Evolutionary conservation across 2,329 filamentous ascomycete genomes (phyloP), one percentile per base, ranked within the genome.

Genomic region (Sphaerostilbella broomeana): DNA sequence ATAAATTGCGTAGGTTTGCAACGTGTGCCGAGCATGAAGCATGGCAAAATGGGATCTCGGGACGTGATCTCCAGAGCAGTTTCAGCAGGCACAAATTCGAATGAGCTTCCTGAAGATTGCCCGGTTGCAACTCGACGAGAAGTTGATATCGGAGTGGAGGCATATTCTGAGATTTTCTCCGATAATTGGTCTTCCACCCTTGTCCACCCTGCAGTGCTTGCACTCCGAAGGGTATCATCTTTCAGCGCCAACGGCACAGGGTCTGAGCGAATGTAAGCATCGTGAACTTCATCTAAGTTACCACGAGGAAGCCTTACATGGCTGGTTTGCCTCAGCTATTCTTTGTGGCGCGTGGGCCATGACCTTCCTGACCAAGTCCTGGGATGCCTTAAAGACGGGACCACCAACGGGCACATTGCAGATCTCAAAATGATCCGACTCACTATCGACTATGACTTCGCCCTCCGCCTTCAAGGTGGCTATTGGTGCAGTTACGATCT

Each of bases 1-100:
- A 35, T 3, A 13, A 35, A 35, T 5, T 25, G 32, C 7, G 20
- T 4, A 6, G 3, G 12, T 6, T 21, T 16, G 2, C 15, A 13
- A 3, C 20, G 18, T 13, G 32, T 19, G 4, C 32, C 6, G 16
- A 35, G 20, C 32, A 35, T 35, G 5, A 35, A 35, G 12, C 32
- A 35, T 21, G 32, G 32, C 12, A 35, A 20, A 25, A 35, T 24
- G 7, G 32, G 32, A 12, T 25, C 20, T 35, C 20, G 20, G 20
- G 16, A n/a, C 7, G 20, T 25, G 5, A 17, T 35, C n/a, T 35
- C 32, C 13, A 35, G 15, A 1, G 18, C 17, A 2, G 6, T 25
- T 7, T 5, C 8, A 17, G n/a, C 5, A 8, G 32, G 32, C n/a
- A 35, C 18, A 1, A 35, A 11, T 11, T 35, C 32, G 15, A 35